phyloP scores from a whole-genome alignment of 225 moss, liverwort and hornwort species.

The Sphagnum contortum region DNA sequence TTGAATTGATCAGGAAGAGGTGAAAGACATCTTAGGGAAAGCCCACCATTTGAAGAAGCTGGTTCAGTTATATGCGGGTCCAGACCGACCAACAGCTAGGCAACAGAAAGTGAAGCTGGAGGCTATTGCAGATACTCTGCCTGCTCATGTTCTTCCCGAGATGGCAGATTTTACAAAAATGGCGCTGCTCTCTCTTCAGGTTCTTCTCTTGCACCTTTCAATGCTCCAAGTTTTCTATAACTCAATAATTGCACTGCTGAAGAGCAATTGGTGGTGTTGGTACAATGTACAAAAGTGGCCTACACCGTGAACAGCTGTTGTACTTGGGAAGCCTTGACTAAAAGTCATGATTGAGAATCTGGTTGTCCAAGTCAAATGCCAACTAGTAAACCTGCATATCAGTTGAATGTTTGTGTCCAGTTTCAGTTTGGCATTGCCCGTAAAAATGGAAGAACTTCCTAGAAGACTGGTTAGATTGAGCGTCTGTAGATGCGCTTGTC shows the following conservation, averaged over 20 bases:
- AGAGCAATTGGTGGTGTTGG: background rate
- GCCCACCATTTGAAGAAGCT: constrained; percentile 75
- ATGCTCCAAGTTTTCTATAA: no score
- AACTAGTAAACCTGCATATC: background rate
- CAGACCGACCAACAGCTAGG: constrained; percentile 52
- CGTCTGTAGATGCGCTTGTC: no score
- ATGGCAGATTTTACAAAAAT: constrained; percentile 75
- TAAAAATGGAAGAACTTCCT: no score
- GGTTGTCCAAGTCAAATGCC: background rate
- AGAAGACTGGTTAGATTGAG: no score
- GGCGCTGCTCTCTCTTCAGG: constrained; percentile 72
- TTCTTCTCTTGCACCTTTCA: constrained; percentile 1
- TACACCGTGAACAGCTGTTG: no score
- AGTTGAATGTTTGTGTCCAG: no score
- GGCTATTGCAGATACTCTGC: constrained; percentile 51
- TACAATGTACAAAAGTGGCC: no score
- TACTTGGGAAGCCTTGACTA: no score
- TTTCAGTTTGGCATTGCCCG: no score
- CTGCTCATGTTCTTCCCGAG: constrained; percentile 65
- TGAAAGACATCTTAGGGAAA: constrained; percentile 58
- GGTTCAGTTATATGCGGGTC: constrained; percentile 71
- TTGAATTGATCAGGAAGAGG: constrained; percentile 37
- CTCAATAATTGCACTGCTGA: background rate
- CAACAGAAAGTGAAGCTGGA: constrained; percentile 63
- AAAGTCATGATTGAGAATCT: background rate